Evolutionary conservation across 257 asterid genomes (phyloP).

Genomic region (Capsicum rhomboideum): DNA sequence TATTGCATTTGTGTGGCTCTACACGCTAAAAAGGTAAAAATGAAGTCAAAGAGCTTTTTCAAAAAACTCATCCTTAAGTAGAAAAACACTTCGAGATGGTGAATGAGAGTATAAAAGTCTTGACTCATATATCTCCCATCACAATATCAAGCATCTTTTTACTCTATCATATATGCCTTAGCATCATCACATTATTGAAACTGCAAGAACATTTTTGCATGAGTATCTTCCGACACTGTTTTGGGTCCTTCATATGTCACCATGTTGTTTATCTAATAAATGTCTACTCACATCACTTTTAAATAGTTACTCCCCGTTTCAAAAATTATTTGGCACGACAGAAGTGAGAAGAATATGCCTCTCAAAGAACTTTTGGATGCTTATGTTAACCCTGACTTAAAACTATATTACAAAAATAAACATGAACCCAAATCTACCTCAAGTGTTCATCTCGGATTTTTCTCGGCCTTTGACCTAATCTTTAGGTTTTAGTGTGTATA

Average conservation of each 20-base stretch:
- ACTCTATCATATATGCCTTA: not conserved
- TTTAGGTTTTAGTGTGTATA: not conserved
- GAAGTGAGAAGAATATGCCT: not conserved
- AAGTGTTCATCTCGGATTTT: not conserved
- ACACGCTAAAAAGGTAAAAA: not conserved
- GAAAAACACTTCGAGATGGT: not conserved
- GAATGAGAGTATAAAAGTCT: not conserved
- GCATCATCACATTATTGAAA: not conserved
- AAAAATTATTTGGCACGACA: not conserved
- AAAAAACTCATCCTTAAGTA: not conserved
- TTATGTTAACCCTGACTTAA: not conserved
- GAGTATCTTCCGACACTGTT: not conserved
- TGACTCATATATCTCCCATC: too few relatives aligned
- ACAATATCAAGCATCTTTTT: not conserved
- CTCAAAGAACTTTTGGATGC: not conserved
- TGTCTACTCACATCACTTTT: not conserved
- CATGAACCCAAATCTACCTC: not conserved
- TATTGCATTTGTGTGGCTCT: not conserved
- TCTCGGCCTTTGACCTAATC: not conserved
- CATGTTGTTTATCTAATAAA: not conserved
- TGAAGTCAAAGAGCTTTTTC: not conserved
- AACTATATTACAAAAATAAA: not conserved
- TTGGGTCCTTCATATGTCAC: not conserved
- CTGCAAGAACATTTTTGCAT: not conserved
- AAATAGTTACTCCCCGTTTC: not conserved